Evolutionary conservation across 108 stramenopile species (phyloP).

Genomic region (Mediolabrus comicus): DNA sequence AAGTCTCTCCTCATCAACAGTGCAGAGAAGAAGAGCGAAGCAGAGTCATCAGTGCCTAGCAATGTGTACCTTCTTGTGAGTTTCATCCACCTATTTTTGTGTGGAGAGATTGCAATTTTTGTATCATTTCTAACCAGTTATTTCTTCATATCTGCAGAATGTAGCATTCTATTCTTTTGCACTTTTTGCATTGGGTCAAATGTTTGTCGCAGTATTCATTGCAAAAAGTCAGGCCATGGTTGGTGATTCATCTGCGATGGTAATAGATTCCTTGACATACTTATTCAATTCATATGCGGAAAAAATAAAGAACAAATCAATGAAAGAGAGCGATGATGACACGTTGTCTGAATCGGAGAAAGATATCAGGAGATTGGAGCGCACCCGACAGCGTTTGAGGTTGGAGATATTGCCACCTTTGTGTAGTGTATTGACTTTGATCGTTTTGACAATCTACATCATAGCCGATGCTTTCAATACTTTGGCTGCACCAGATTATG

Average conservation of each 20-base stretch:
- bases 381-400: slow-evolving; percentile 38
- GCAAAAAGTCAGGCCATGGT: slow-evolving; percentile 33
- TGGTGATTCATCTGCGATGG: slow-evolving; percentile 61
- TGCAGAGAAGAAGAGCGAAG: not conserved
- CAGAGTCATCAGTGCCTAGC: not conserved
- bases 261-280: slow-evolving; percentile 70
- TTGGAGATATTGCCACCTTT: slow-evolving; percentile 78
- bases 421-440: slow-evolving; percentile 61
- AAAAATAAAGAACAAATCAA: slow-evolving; percentile 46
- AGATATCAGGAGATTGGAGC: slow-evolving; percentile 18
- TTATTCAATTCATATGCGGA: slow-evolving; percentile 70
- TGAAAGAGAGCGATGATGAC: slow-evolving; percentile 19
- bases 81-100: not conserved
- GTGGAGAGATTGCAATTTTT: not conserved
- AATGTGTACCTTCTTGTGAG: slow-evolving; percentile 24
- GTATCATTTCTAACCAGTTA: not conserved
- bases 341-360: slow-evolving; percentile 11
- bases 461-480: slow-evolving; percentile 26
- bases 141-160: slow-evolving; percentile 7
- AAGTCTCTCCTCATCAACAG: not conserved
- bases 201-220: slow-evolving; percentile 26
- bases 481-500: slow-evolving; percentile 1
- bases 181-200: slow-evolving; percentile 36
- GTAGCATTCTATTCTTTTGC: slow-evolving; percentile 45
- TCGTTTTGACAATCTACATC: slow-evolving; percentile 51